These are phyloP conservation scores for Fragilariopsis cylindrus DNA, from an alignment of 108 stramenopile genomes.

Conservation along the genomic window DNA sequence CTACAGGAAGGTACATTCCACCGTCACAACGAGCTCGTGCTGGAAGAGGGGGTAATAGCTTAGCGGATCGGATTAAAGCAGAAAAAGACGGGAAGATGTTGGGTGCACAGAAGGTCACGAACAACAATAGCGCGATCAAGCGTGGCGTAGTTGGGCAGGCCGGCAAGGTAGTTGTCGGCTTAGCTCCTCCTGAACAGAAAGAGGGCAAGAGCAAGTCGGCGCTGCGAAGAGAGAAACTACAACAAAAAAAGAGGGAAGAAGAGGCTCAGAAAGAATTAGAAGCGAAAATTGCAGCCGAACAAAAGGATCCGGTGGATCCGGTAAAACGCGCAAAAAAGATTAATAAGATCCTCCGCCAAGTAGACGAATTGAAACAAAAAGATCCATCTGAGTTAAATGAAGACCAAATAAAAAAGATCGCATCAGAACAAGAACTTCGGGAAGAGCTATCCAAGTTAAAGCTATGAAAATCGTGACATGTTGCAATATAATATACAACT, in stretches of 20 bases:
- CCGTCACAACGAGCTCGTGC: constrained; percentile 63
- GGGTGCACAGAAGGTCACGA: constrained; percentile 43
- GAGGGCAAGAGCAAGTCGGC: constrained; percentile 77
- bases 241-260: constrained; percentile 54
- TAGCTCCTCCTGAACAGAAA: constrained; percentile 31
- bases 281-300: constrained; percentile 48
- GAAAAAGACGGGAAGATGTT: constrained; percentile 79
- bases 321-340: constrained; percentile 79
- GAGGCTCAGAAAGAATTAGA: constrained; percentile 49
- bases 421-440: constrained; percentile 53
- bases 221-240: constrained; percentile 68
- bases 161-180: constrained; percentile 53
- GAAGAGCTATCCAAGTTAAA: constrained; percentile 58
- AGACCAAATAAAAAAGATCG: constrained; percentile 80
- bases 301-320: constrained; percentile 52
- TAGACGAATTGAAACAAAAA: constrained; percentile 82
- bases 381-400: constrained; percentile 72
- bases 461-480: constrained; percentile 10
- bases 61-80: constrained; percentile 80
- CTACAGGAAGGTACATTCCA: constrained; percentile 67
- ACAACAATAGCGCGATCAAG: constrained; percentile 13
- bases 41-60: constrained; percentile 38
- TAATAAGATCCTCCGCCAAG: constrained; percentile 82
- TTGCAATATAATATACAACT: neutral
- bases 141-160: constrained; percentile 43